Percentiles rank a stretch among this genome's conserved stretches.
These are phyloP conservation scores for Saccharomycopsis javanensis DNA, from an alignment of 805 yeast species.

Conservation along the genomic window DNA sequence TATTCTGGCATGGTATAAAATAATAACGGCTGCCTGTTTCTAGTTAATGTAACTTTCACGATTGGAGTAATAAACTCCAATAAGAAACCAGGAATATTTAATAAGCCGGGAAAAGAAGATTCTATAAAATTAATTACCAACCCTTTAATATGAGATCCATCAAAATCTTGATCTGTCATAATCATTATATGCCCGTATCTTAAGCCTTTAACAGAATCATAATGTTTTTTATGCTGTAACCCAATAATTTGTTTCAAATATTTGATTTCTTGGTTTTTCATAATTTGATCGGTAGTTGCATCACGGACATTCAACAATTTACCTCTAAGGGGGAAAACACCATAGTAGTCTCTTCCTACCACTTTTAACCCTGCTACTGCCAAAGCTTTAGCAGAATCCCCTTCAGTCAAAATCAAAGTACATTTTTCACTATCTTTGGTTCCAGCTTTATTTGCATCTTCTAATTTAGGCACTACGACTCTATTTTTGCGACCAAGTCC, in stretches of 20 bases:
- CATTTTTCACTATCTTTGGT: constrained; percentile 86
- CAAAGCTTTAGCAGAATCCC: constrained; percentile 87
- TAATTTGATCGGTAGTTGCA: constrained; percentile 90
- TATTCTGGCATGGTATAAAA: constrained; percentile 95
- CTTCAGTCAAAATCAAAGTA: constrained; percentile 90
- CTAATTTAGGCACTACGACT: constrained; percentile 80
- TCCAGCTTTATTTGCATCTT: constrained; percentile 95
- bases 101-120: constrained; percentile 86
- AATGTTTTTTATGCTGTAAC: constrained; percentile 80
- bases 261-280: constrained; percentile 88
- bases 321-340: constrained; percentile 93
- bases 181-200: constrained; percentile 97
- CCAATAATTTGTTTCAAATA: constrained; percentile 95
- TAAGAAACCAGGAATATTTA: constrained; percentile 84
- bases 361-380: constrained; percentile 93
- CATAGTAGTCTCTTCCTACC: constrained; percentile 90
- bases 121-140: constrained; percentile 87
- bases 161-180: constrained; percentile 99
- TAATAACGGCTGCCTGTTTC: constrained; percentile 45
- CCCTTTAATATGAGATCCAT: constrained; percentile 97
- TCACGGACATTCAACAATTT: constrained; percentile 91
- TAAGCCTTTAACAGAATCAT: constrained; percentile 60
- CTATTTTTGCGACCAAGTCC: constrained; percentile 71
- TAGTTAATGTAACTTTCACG: constrained; percentile 73
- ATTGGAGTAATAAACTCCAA: constrained; percentile 95